Evolutionary conservation across 805 yeast species (phyloP).

Genomic region (Candida stauntonica): DNA sequence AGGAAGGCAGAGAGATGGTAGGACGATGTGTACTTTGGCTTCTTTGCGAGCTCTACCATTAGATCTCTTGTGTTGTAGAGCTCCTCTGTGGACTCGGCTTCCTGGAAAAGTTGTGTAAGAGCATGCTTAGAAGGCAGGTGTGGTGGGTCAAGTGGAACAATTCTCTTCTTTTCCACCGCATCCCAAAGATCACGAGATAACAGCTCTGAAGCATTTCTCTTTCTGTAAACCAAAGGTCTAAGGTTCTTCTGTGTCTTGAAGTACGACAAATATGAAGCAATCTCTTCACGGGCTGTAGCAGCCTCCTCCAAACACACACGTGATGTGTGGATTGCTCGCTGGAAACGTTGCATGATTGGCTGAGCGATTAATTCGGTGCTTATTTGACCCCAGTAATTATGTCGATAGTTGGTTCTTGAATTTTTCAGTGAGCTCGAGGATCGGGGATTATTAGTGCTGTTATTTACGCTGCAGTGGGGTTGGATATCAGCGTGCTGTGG

Average conservation of each 20-base stretch:
- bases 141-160: constrained; percentile 32
- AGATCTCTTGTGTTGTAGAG: constrained; percentile 13
- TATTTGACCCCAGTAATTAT: no score
- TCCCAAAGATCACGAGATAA: constrained; percentile 38
- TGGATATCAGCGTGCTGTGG: neutral
- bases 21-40: constrained; percentile 20
- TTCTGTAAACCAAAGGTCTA: constrained; percentile 38
- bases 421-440: constrained; percentile 7
- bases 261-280: constrained; percentile 32
- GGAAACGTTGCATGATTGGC: constrained; percentile 15
- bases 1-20: constrained; percentile 19
- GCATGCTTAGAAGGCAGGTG: constrained; percentile 27
- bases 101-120: constrained; percentile 24
- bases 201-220: constrained; percentile 34
- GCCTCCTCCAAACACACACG: constrained; percentile 9
- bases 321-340: constrained; percentile 16
- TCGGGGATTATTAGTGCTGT: constrained; percentile 13
- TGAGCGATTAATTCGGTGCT: no score
- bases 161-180: constrained; percentile 29
- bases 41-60: constrained; percentile 18
- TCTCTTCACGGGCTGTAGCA: constrained; percentile 21
- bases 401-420: neutral
- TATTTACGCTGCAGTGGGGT: constrained; percentile 5
- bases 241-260: constrained; percentile 30
- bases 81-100: constrained; percentile 19